Conservation (phyloP, 2,329 filamentous ascomycete genomes). For the Orbilia quercus region DNA sequence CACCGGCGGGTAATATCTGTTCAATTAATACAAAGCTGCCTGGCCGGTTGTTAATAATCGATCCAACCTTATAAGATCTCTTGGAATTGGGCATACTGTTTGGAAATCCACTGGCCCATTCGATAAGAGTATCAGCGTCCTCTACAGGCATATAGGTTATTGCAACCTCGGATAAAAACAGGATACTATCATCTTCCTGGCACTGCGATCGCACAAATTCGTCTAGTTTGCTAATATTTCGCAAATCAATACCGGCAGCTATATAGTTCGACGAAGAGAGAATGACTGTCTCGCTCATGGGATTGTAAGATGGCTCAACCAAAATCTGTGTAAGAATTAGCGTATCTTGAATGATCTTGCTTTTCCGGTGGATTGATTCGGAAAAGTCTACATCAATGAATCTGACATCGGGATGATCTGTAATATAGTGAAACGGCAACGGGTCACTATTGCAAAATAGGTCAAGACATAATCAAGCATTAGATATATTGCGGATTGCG, state of each 20-base stretch:
- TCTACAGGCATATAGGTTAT: conserved; percentile 67
- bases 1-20: conserved; percentile 82
- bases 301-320: conserved; percentile 64
- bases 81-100: conserved; percentile 68
- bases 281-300: conserved; percentile 65
- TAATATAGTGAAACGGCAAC: conserved; percentile 65
- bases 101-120: conserved; percentile 78
- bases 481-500: background rate
- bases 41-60: conserved; percentile 60
- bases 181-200: conserved; percentile 71
- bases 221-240: conserved; percentile 73
- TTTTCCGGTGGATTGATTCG: conserved; percentile 80
- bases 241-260: conserved; percentile 83
- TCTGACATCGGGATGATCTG: conserved; percentile 88
- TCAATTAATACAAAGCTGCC: conserved; percentile 88
- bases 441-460: conserved; percentile 26
- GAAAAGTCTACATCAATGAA: conserved; percentile 86
- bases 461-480: background rate
- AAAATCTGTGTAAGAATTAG: conserved; percentile 70
- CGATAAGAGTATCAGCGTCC: conserved; percentile 72
- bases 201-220: conserved; percentile 68
- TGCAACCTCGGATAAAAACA: conserved; percentile 90
- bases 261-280: conserved; percentile 77
- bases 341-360: conserved; percentile 73
- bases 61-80: background rate